Evolutionary conservation across 2,329 filamentous ascomycete species (phyloP).

Genomic region (Aspergillus aculeatus): DNA sequence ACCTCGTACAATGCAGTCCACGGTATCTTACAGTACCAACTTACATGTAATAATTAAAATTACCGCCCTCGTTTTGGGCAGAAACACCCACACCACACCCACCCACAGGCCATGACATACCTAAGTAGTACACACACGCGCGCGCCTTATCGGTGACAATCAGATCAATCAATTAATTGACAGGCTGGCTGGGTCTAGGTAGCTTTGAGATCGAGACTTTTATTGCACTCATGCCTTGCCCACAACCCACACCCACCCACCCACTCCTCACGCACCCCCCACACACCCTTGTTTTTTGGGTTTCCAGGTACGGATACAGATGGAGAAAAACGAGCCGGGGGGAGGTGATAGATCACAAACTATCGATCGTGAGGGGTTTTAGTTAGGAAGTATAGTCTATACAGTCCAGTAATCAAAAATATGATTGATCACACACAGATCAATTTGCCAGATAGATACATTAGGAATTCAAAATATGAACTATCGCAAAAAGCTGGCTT

Average conservation of each 20-base stretch:
- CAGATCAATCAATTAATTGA: not conserved
- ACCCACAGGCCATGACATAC: too few relatives aligned
- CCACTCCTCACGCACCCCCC: not conserved
- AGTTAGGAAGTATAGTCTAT: too few relatives aligned
- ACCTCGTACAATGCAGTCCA: not conserved
- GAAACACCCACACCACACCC: not conserved
- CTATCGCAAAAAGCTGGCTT: too few relatives aligned
- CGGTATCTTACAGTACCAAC: too few relatives aligned
- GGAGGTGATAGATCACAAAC: not conserved
- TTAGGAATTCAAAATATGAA: too few relatives aligned
- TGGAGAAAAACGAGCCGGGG: too few relatives aligned
- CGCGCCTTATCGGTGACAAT: not conserved
- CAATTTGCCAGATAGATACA: too few relatives aligned
- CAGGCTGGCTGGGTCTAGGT: not conserved
- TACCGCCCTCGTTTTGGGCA: not conserved
- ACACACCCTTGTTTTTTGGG: not conserved
- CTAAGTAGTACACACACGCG: too few relatives aligned
- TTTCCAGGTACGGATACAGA: not conserved
- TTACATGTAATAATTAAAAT: not conserved
- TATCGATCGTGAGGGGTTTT: too few relatives aligned
- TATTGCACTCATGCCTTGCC: not conserved
- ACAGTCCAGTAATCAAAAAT: too few relatives aligned
- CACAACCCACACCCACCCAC: not conserved
- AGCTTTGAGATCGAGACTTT: not conserved
- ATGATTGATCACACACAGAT: too few relatives aligned